Conservation (phyloP, 2,329 filamentous ascomycete species). For the Monosporascus sp. region DNA sequence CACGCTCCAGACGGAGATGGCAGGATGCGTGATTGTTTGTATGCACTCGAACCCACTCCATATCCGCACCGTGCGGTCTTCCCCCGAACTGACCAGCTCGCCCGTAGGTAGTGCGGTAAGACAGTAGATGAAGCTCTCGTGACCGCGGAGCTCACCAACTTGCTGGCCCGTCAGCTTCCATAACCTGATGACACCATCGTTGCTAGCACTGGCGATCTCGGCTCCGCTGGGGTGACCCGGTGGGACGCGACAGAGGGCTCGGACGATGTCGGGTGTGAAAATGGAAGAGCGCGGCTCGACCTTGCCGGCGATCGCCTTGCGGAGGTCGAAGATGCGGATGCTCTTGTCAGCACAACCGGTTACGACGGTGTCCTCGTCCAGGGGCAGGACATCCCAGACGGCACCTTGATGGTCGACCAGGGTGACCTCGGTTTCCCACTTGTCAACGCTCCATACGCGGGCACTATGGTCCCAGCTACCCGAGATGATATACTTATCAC, state of each 20-base stretch:
- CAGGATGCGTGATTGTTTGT: conserved; percentile 94
- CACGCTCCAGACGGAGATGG: conserved; percentile 93
- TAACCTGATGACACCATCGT: conserved; percentile 81
- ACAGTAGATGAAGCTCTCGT: conserved; percentile 93
- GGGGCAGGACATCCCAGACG: conserved; percentile 88
- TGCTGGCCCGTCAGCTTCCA: conserved; percentile 79
- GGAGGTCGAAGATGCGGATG: conserved; percentile 76
- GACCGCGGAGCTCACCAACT: conserved; percentile 73
- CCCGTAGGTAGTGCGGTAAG: conserved; percentile 72
- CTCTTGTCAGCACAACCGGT: conserved; percentile 90
- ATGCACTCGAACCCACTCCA: conserved; percentile 81
- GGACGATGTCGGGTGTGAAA: conserved; percentile 73
- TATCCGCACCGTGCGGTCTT: conserved; percentile 87
- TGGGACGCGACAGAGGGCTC: conserved; percentile 81
- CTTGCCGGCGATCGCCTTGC: conserved; percentile 51
- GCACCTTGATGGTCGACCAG: conserved; percentile 69
- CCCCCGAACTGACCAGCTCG: conserved; percentile 84
- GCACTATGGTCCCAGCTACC: conserved; percentile 92
- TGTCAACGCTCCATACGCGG: conserved; percentile 77
- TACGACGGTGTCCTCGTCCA: conserved; percentile 73
- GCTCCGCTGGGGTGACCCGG: conserved; percentile 71
- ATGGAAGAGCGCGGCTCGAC: conserved; percentile 49
- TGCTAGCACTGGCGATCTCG: conserved; percentile 91
- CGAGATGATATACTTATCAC: conserved; percentile 73
- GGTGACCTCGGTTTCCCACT: conserved; percentile 72